phyloP scores from a whole-genome alignment of 441 rosid genomes.

The Croton laevigatus region DNA sequence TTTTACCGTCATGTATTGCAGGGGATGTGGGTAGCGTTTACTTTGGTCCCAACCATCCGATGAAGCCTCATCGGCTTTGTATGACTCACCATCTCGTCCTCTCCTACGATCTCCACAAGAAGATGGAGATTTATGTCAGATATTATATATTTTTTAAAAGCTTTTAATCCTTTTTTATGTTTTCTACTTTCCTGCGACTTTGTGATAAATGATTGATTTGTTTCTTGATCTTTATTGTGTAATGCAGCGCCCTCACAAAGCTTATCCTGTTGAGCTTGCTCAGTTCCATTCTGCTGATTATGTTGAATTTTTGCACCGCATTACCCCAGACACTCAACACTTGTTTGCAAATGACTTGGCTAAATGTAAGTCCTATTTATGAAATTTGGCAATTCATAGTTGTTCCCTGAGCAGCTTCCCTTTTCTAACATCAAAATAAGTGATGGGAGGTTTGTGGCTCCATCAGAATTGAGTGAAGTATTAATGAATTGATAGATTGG shows the following conservation, averaged over 20 bases:
- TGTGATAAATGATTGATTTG: not conserved
- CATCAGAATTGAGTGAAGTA: not conserved
- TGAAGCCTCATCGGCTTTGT: conserved; percentile 96
- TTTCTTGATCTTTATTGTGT: conserved; percentile 17
- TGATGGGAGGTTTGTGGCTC: not conserved
- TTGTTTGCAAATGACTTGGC: conserved; percentile 58
- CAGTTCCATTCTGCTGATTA: conserved; percentile 95
- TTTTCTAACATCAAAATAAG: not conserved
- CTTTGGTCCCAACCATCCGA: conserved; percentile 98
- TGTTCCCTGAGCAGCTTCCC: not conserved
- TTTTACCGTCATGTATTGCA: conserved; percentile 35
- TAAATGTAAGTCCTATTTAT: conserved; percentile 48
- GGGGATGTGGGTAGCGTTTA: conserved; percentile 94
- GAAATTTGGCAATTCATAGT: not conserved
- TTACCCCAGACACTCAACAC: conserved; percentile 68
- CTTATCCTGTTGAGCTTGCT: conserved; percentile 93
- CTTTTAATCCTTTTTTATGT: not conserved
- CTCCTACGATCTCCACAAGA: conserved; percentile 83
- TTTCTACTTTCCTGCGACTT: not conserved
- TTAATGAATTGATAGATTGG: not conserved
- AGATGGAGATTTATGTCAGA: conserved; percentile 86
- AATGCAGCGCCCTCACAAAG: conserved; percentile 96
- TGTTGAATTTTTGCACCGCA: conserved; percentile 87
- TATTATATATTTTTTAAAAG: not conserved
- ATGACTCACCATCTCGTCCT: conserved; percentile 98